Percentiles rank a stretch among this genome's conserved stretches.
phyloP scores from a whole-genome alignment of 495 filamentous ascomycete genomes.

The Aspergillus leporis region DNA sequence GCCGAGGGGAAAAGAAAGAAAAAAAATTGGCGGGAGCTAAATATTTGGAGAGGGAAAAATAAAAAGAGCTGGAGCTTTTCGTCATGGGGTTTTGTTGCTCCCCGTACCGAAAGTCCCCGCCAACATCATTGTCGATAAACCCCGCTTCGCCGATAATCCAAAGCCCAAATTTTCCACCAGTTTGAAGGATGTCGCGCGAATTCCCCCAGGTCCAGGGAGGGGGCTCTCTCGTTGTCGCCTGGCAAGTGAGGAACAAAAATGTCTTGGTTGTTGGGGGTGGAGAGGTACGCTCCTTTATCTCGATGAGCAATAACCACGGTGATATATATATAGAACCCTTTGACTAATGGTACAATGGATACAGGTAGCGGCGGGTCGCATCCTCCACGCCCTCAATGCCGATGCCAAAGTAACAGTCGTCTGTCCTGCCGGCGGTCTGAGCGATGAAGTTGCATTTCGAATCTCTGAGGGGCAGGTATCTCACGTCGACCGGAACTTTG shows the following conservation, averaged over 20 bases:
- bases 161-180: not conserved
- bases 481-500: conserved; percentile 79
- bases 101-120: conserved; percentile 6
- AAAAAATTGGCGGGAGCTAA: conserved; percentile 5
- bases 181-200: conserved; percentile 53
- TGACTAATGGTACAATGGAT: conserved; percentile 11
- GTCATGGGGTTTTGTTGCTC: conserved; percentile 7
- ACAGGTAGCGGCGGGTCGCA: conserved; percentile 93
- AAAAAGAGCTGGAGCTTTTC: conserved; percentile 1
- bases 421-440: conserved; percentile 75
- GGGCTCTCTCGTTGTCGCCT: conserved; percentile 90
- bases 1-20: conserved; percentile 4
- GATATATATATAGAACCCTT: conserved; percentile 15
- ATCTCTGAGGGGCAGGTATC: conserved; percentile 69
- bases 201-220: conserved; percentile 85
- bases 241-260: conserved; percentile 82
- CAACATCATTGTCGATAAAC: conserved; percentile 1
- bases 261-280: conserved; percentile 91
- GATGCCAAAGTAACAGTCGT: conserved; percentile 88
- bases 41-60: not conserved
- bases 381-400: conserved; percentile 89
- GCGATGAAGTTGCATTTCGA: conserved; percentile 83
- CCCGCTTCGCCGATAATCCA: not conserved
- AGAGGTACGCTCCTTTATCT: conserved; percentile 59
- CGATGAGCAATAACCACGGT: not conserved